Evolutionary conservation across 148 eudicot species (phyloP).

Genomic region (Rhododendron griersonianum): DNA sequence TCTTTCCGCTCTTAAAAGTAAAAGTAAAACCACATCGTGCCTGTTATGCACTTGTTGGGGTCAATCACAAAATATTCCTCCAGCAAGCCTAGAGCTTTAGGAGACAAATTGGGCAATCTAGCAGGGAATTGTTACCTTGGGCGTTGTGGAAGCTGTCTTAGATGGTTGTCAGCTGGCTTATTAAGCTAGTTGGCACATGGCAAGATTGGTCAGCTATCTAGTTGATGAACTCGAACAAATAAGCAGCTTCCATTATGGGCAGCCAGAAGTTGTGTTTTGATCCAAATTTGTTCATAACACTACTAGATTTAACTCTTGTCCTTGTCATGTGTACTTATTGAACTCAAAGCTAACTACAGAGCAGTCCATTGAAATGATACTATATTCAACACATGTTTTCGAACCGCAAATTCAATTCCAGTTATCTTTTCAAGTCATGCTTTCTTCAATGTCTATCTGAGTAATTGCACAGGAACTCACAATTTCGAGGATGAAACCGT

Average conservation of each 20-base stretch:
- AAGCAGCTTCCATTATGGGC: background rate
- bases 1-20: too few relatives aligned
- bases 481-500: background rate
- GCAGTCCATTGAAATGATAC: background rate
- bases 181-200: background rate
- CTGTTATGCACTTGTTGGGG: slow-evolving; percentile 79
- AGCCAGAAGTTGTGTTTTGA: background rate
- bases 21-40: slow-evolving; percentile 5
- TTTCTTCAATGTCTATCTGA: background rate
- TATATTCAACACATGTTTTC: too few relatives aligned
- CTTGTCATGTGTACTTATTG: too few relatives aligned
- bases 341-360: too few relatives aligned
- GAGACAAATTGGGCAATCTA: slow-evolving; percentile 58
- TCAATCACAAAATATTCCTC: slow-evolving; percentile 86
- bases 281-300: background rate
- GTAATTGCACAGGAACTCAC: background rate
- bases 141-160: slow-evolving; percentile 76
- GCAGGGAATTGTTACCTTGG: slow-evolving; percentile 60
- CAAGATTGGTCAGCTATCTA: background rate
- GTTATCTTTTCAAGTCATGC: background rate
- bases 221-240: background rate
- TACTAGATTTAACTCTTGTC: background rate
- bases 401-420: background rate
- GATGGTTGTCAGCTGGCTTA: slow-evolving; percentile 25
- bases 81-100: slow-evolving; percentile 68